phyloP scores from a whole-genome alignment of 768 basidiomycete species.

The Mycena olivaceomarginata region DNA sequence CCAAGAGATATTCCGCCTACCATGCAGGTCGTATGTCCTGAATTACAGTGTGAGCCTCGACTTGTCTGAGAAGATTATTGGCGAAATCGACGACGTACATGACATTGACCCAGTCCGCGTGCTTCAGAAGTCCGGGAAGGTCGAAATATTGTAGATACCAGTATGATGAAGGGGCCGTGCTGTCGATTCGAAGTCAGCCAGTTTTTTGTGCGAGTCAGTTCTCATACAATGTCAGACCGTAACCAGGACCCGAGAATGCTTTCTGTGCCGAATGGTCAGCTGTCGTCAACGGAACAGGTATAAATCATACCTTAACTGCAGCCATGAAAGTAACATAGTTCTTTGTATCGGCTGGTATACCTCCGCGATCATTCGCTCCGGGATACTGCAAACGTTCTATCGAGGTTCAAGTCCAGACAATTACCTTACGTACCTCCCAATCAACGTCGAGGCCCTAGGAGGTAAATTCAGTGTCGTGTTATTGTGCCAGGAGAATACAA shows the following conservation, averaged over 20 bases:
- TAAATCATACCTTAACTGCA: conserved; percentile 33
- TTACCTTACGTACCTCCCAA: conserved; percentile 6
- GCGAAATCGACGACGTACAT: not conserved
- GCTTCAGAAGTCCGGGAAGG: conserved; percentile 44
- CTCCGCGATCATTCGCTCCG: conserved; percentile 45
- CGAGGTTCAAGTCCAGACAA: too few species aligned
- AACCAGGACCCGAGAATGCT: conserved; percentile 45
- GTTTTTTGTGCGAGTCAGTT: too few species aligned
- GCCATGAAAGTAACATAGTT: conserved; percentile 47
- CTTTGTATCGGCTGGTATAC: conserved; percentile 30
- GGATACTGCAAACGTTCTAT: conserved; percentile 12
- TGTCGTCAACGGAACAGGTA: not conserved
- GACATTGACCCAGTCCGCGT: conserved; percentile 48
- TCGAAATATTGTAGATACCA: conserved; percentile 58
- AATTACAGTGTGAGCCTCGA: conserved; percentile 15
- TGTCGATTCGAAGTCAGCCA: not conserved
- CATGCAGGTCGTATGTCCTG: conserved; percentile 54
- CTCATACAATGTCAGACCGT: conserved; percentile 48
- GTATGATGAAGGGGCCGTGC: conserved; percentile 50
- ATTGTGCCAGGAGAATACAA: too few species aligned
- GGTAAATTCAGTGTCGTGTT: not conserved
- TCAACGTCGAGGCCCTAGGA: conserved; percentile 30
- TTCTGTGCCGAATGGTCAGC: not conserved
- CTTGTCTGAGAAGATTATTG: too few species aligned
- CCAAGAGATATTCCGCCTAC: not conserved